Percentiles rank a stretch among this genome's conserved stretches.
These are phyloP conservation scores for Colletotrichum chrysophilum DNA, from an alignment of 2,329 filamentous ascomycete genomes.

Conservation along the genomic window DNA sequence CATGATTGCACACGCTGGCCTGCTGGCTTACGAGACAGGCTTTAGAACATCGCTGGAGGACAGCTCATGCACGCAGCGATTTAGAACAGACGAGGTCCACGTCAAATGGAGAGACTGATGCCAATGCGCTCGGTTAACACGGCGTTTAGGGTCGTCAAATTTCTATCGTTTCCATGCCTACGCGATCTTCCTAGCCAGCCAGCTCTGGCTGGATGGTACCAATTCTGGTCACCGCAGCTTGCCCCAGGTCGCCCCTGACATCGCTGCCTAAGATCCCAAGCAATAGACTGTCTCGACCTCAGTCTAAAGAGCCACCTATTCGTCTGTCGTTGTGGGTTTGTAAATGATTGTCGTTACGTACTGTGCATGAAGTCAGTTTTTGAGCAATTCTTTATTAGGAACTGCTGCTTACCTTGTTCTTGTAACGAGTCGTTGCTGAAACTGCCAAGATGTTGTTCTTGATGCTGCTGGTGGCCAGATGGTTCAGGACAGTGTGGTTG, in stretches of 20 bases:
- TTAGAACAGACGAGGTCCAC: slow-evolving; percentile 82
- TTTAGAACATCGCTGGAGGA: slow-evolving; percentile 79
- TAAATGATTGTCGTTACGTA: slow-evolving; percentile 98
- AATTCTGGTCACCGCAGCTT: background rate
- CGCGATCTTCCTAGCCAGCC: background rate
- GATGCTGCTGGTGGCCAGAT: slow-evolving; percentile 96
- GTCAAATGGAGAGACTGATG: slow-evolving; percentile 77
- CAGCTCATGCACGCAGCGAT: slow-evolving; percentile 83
- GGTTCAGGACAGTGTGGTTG: slow-evolving; percentile 96
- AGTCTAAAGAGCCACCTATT: slow-evolving; percentile 27
- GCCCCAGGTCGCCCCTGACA: background rate
- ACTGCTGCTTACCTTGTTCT: slow-evolving; percentile 74
- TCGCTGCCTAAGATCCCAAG: background rate
- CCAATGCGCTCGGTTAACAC: background rate
- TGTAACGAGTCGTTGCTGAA: slow-evolving; percentile 96
- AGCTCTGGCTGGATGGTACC: background rate
- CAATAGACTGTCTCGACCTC: background rate
- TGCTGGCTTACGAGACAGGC: slow-evolving; percentile 84
- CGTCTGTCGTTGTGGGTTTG: slow-evolving; percentile 77
- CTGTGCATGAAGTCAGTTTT: slow-evolving; percentile 50
- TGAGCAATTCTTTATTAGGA: slow-evolving; percentile 3
- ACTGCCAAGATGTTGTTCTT: slow-evolving; percentile 95
- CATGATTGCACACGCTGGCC: slow-evolving; percentile 97
- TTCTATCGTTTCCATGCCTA: background rate
- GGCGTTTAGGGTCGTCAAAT: background rate